Evolutionary conservation across 306 rosid genomes (phyloP), one percentile per base, ranked within the genome.

Genomic region (Cucurbita pepo): DNA sequence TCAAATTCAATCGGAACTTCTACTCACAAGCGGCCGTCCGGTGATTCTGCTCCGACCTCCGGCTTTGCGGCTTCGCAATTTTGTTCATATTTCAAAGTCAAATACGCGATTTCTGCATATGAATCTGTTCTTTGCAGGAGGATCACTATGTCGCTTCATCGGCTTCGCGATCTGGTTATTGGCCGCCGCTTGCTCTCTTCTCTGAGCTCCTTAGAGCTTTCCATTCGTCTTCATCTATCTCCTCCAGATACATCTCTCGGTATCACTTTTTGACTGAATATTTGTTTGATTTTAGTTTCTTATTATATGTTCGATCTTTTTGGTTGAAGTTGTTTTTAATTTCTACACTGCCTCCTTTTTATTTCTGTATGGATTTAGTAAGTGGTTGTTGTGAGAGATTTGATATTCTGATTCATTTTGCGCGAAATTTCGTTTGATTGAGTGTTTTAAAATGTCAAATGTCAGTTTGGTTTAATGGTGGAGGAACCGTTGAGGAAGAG

Each of bases 131-230:
- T 61, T 25, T 45, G 37, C 30, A 51, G 51, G 77, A 74, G 59
- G 59, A 60, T 44, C 47, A 76, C 45, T 16, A 90, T 91, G 99
- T 93, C 88, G 69, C 95, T 94, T 76, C 84, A 91, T 25, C 96
- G 97, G 78, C 95, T 94, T 80, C 90, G 97, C 36, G 83, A 84
- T 60, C 90, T 92, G 38, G 83, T 89, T 79, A 72, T 94, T 81
- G 84, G 83, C 69, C 89, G 87, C 4, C 4, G 86, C 85, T 78
- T 71, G 88, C 5, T 82, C 58, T 69, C 73, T 85, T 30, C 41
- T 82, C 10, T 80, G 78, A 75, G 84, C 87, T 77, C 99, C 95
- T 6, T 87, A 56, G 84, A 58, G 84, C 84, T 19, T 73, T 78
- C 44, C 79, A 84, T 48, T 69, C 88, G 62, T 8, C 87, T 57